Evolutionary conservation across 805 yeast species (phyloP), one percentile per base, ranked within the genome.

Genomic region (Hanseniaspora lachancei): DNA sequence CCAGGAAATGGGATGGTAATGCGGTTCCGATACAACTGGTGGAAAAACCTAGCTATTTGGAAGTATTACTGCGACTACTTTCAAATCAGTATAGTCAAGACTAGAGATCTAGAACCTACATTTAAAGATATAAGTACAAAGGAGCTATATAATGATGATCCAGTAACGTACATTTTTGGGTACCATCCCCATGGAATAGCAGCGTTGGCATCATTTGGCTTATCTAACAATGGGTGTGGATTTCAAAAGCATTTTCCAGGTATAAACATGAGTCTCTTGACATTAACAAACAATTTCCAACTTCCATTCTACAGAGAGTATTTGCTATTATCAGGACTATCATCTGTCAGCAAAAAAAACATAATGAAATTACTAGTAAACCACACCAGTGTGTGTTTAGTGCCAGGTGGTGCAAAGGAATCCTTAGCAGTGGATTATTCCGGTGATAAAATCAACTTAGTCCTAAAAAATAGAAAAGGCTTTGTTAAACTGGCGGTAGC

Each of bases 131-230:
- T 21, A 7, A 34, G 41, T 4, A 63, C 44, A 68, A 73, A 1
- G 63, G 75, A 49, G 69, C 57, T 59, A 15, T 61, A 79, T 3
- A 91, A 88, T 0, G 89, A 87, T 2, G 72, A 84, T 39, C 56
- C 56, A 9, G 18, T 53, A 38, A 53, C 56, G 10, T 91, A 93
- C 67, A 79, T 91, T 2, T 91, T 91, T 69, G 95, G 96, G 0
- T 83, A 87, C 64, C 97, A 89, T 68, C 98, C 98, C 0, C 98
- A 93, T 67, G 98, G 98, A 0, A 89, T 91, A 16, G 89, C 89
- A 13, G 86, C 95, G 1, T 76, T 89, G 77, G 96, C 97, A 2
- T 89, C 84, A 0, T 81, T 89, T 66, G 81, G 83, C 0, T 72
- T 89, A 59, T 88, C 84, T 0, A 86, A 95, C 5, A 89, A 89